Percentiles rank a stretch among this genome's conserved stretches.
These are phyloP conservation scores for Lipomyces yamanashiensis DNA, from an alignment of 805 yeast species.

Conservation along the genomic window DNA sequence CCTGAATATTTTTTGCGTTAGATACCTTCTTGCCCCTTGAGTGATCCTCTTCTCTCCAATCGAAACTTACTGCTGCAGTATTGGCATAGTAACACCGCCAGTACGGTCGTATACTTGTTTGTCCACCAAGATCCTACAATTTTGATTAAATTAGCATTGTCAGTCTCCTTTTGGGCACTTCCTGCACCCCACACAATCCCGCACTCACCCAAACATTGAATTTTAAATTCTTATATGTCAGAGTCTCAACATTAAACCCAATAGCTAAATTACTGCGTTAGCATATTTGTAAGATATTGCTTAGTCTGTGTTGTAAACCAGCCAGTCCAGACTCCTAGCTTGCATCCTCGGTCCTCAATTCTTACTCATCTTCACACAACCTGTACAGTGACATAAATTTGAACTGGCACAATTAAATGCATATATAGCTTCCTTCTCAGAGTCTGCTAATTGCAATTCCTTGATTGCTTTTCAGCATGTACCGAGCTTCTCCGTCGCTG, in stretches of 20 bases:
- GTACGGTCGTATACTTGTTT: constrained; percentile 83
- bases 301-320: not conserved
- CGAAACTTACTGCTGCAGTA: constrained; percentile 68
- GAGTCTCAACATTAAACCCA: constrained; percentile 81
- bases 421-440: too few relatives aligned
- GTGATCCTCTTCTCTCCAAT: not conserved
- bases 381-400: too few relatives aligned
- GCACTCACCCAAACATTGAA: constrained; percentile 72
- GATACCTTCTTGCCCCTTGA: not conserved
- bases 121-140: constrained; percentile 82
- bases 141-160: not conserved
- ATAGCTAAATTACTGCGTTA: constrained; percentile 24
- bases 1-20: constrained; percentile 9
- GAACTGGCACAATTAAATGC: too few relatives aligned
- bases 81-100: constrained; percentile 97
- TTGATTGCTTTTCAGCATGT: too few relatives aligned
- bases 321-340: not conserved
- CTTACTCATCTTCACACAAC: too few relatives aligned
- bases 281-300: not conserved
- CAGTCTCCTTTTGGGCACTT: not conserved
- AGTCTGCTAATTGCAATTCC: too few relatives aligned
- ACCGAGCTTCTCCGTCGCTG: too few relatives aligned
- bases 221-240: constrained; percentile 76
- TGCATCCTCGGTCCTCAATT: too few relatives aligned
- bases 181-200: too few relatives aligned